Percentiles rank a stretch among this genome's conserved stretches.
Evolutionary conservation across 1,139 yeast species (phyloP).

Genomic region (Suhomyces guaymorum): DNA sequence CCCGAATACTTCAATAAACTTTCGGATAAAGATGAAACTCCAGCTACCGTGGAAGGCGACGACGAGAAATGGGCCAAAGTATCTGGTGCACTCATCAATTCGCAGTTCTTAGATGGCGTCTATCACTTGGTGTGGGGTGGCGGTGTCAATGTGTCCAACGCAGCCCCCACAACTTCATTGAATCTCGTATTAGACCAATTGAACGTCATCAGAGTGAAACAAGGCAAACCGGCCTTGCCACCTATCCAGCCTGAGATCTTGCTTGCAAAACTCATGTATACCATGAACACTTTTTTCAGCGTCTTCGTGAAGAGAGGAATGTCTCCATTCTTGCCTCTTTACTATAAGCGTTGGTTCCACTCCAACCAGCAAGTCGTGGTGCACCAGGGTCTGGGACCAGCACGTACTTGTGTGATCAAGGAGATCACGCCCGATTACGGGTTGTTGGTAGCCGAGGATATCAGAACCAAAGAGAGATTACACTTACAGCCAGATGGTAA

Average conservation of each 20-base stretch:
- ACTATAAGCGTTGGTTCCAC: slow-evolving; percentile 88
- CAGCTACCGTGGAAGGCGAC: slow-evolving; percentile 41
- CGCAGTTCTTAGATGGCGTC: slow-evolving; percentile 59
- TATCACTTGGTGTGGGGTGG: slow-evolving; percentile 77
- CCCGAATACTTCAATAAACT: slow-evolving; percentile 52
- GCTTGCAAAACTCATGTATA: slow-evolving; percentile 67
- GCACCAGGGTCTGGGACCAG: slow-evolving; percentile 45
- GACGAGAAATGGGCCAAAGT: slow-evolving; percentile 66
- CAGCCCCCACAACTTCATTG: slow-evolving; percentile 90
- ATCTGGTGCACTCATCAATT: slow-evolving; percentile 83
- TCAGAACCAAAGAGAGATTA: slow-evolving; percentile 55
- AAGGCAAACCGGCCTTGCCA: slow-evolving; percentile 47
- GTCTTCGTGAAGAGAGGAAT: slow-evolving; percentile 69
- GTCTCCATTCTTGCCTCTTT: slow-evolving; percentile 64
- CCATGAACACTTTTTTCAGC: slow-evolving; percentile 61
- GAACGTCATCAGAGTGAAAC: slow-evolving; percentile 48
- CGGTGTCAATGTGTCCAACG: slow-evolving; percentile 81
- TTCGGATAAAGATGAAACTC: slow-evolving; percentile 31
- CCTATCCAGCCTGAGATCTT: slow-evolving; percentile 61
- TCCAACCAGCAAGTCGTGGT: slow-evolving; percentile 63
- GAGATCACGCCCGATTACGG: slow-evolving; percentile 91
- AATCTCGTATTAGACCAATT: slow-evolving; percentile 64
- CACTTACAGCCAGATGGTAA: slow-evolving; percentile 96
- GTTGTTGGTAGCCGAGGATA: slow-evolving; percentile 71
- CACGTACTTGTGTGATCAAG: slow-evolving; percentile 54